phyloP scores from a whole-genome alignment of 768 basidiomycete species.

The Heimioporus sp. region DNA sequence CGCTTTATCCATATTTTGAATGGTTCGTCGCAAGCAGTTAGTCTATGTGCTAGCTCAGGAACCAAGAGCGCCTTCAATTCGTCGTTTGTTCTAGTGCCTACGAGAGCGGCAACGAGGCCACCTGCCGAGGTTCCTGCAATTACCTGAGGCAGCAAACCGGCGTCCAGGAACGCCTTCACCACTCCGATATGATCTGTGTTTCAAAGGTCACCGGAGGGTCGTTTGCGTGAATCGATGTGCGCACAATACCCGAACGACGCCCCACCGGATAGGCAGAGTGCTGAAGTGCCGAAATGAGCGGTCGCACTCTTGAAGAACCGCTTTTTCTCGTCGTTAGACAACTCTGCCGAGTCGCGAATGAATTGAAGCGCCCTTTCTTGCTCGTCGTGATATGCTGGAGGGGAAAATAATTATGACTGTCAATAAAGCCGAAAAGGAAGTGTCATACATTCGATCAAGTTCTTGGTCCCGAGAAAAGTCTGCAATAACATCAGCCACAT shows the following conservation, averaged over 20 bases:
- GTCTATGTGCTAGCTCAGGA: slow-evolving; percentile 79
- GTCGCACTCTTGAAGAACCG: slow-evolving; percentile 89
- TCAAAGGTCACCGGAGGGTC: not conserved
- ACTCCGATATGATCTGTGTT: slow-evolving; percentile 82
- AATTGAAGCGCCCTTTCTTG: slow-evolving; percentile 73
- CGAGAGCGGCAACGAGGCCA: slow-evolving; percentile 71
- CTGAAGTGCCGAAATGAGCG: slow-evolving; percentile 87
- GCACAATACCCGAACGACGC: slow-evolving; percentile 92
- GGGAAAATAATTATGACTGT: not conserved
- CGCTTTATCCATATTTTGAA: slow-evolving; percentile 67
- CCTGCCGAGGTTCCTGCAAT: slow-evolving; percentile 95
- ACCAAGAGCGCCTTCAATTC: slow-evolving; percentile 77
- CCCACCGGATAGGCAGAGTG: slow-evolving; percentile 94
- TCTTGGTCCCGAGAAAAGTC: slow-evolving; percentile 93
- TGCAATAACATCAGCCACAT: slow-evolving; percentile 32
- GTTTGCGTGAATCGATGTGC: slow-evolving; percentile 10
- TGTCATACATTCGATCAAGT: slow-evolving; percentile 74
- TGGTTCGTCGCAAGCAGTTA: slow-evolving; percentile 81
- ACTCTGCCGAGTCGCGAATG: slow-evolving; percentile 67
- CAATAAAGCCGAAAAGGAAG: not conserved
- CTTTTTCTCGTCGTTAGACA: slow-evolving; percentile 86
- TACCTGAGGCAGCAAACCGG: slow-evolving; percentile 82
- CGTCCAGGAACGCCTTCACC: slow-evolving; percentile 88
- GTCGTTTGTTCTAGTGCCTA: slow-evolving; percentile 85
- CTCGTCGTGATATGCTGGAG: slow-evolving; percentile 74